phyloP scores from a whole-genome alignment of 805 yeast genomes.

The Clavispora phyllophila region DNA sequence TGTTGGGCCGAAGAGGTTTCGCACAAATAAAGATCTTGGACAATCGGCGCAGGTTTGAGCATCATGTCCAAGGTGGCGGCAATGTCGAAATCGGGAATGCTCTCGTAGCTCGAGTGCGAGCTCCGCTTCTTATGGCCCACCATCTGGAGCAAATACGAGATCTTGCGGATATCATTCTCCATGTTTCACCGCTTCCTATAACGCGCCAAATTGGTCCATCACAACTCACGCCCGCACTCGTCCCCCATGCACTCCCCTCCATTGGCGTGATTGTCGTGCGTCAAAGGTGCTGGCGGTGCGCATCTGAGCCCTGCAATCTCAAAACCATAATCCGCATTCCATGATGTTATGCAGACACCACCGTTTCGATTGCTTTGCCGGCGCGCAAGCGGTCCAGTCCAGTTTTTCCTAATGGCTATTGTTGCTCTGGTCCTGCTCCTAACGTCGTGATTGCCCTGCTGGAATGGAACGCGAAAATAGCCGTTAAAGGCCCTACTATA shows the following conservation, averaged over 20 bases:
- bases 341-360: too few relatives aligned
- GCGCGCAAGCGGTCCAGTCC: too few relatives aligned
- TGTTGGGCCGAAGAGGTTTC: conserved; percentile 35
- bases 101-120: conserved; percentile 13
- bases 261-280: too few relatives aligned
- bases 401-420: too few relatives aligned
- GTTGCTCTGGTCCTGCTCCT: too few relatives aligned
- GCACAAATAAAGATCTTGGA: conserved; percentile 21
- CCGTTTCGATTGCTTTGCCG: too few relatives aligned
- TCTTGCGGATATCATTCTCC: conserved; percentile 1
- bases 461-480: too few relatives aligned
- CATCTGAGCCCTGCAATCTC: too few relatives aligned
- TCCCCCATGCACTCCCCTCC: neutral
- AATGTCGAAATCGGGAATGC: conserved; percentile 9
- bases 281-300: too few relatives aligned
- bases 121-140: conserved; percentile 2
- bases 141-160: conserved; percentile 8
- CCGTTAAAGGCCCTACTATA: too few relatives aligned
- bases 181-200: neutral
- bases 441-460: too few relatives aligned
- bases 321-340: too few relatives aligned
- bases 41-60: conserved; percentile 9
- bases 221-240: neutral
- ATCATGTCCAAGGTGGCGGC: conserved; percentile 4
- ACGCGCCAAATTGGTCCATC: neutral